Evolutionary conservation across 2,329 filamentous ascomycete species (phyloP).

Genomic region (Rugonectria rugulosa): DNA sequence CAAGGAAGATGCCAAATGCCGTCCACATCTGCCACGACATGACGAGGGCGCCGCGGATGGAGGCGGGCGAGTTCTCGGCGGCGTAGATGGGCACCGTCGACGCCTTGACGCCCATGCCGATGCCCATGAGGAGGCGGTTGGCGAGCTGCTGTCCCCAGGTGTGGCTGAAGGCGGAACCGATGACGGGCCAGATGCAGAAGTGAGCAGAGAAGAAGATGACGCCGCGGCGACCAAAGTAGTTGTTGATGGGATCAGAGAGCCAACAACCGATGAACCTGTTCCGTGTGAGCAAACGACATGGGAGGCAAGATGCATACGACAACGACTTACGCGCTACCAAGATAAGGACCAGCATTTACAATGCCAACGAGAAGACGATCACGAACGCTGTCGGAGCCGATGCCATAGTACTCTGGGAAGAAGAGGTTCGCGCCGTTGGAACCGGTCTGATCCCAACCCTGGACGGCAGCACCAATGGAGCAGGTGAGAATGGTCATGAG

Average conservation of each 20-base stretch:
- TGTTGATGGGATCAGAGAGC: conserved; percentile 70
- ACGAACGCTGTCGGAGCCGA: conserved; percentile 40
- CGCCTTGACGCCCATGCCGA: conserved; percentile 73
- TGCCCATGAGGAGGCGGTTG: conserved; percentile 72
- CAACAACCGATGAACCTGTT: conserved; percentile 62
- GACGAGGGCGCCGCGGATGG: conserved; percentile 76
- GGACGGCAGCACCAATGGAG: conserved; percentile 72
- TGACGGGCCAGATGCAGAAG: conserved; percentile 70
- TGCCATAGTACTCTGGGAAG: conserved; percentile 58
- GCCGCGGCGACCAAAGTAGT: conserved; percentile 54
- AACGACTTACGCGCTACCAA: conserved; percentile 52
- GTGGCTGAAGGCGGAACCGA: conserved; percentile 70
- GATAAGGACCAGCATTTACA: conserved; percentile 65
- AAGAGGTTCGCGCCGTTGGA: conserved; percentile 68
- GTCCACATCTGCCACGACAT: conserved; percentile 83
- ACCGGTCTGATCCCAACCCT: conserved; percentile 72
- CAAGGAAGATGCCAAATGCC: conserved; percentile 60
- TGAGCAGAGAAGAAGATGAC: conserved; percentile 77
- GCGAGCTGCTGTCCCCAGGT: conserved; percentile 73
- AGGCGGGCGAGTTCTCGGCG: conserved; percentile 74
- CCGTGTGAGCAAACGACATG: conserved; percentile 12
- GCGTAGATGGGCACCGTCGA: conserved; percentile 76
- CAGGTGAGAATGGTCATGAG: conserved; percentile 73
- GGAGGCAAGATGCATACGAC: too few relatives aligned
- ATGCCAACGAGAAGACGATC: conserved; percentile 66